Evolutionary conservation across 2,329 filamentous ascomycete genomes (phyloP).

Genomic region (Acrodontium crateriforme): DNA sequence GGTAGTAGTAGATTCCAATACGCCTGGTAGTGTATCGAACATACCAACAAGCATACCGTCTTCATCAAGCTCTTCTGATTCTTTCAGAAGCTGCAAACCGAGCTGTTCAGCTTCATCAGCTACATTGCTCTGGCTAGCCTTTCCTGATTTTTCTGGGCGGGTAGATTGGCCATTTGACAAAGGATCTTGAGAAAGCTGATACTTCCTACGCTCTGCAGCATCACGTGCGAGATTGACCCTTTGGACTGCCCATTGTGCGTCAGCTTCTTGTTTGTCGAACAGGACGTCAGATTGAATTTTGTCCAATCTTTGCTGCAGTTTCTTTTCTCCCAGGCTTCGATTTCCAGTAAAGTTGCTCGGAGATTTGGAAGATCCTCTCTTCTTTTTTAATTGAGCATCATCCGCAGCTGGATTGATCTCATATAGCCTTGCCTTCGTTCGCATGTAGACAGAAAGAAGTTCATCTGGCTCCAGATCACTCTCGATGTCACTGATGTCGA

Average conservation of each 20-base stretch:
- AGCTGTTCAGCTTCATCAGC: conserved; percentile 32
- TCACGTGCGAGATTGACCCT: conserved; percentile 29
- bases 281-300: conserved; percentile 54
- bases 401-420: conserved; percentile 26
- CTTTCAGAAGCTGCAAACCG: conserved; percentile 16
- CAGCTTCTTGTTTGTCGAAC: conserved; percentile 35
- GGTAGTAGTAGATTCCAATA: conserved; percentile 5
- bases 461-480: conserved; percentile 37
- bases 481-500: conserved; percentile 34
- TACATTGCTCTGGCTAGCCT: not conserved
- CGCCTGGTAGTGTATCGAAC: conserved; percentile 32
- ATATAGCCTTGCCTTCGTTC: conserved; percentile 47
- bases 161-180: not conserved
- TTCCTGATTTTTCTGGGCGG: not conserved
- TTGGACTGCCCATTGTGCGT: conserved; percentile 31
- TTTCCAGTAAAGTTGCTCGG: conserved; percentile 27
- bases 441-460: conserved; percentile 58
- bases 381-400: conserved; percentile 40
- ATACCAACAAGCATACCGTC: conserved; percentile 43
- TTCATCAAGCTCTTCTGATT: conserved; percentile 41
- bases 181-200: conserved; percentile 11
- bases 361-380: conserved; percentile 4
- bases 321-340: conserved; percentile 40
- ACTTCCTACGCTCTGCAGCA: conserved; percentile 21
- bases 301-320: conserved; percentile 58